Evolutionary conservation across 352 stramenopile genomes (phyloP).

Genomic region (Globisporangium parvum): DNA sequence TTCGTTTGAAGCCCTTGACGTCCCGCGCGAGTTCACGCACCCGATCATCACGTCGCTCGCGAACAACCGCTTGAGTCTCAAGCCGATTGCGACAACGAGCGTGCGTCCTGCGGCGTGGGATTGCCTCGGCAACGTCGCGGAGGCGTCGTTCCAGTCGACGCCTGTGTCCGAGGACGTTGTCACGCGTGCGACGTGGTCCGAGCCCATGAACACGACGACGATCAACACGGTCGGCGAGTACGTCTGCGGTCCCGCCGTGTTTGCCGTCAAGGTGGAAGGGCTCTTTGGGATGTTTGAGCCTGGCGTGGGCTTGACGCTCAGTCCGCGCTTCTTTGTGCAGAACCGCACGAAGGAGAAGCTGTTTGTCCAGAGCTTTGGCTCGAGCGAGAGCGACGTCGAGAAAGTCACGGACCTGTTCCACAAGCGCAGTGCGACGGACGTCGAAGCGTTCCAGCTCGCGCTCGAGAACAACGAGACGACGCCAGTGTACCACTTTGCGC

Average conservation of each 20-base stretch:
- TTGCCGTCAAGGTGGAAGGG: conserved; percentile 77
- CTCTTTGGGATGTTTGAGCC: conserved; percentile 77
- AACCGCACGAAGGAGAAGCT: conserved; percentile 80
- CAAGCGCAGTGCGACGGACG: conserved; percentile 56
- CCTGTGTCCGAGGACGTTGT: conserved; percentile 54
- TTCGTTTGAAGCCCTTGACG: conserved; percentile 35
- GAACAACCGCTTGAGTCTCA: conserved; percentile 66
- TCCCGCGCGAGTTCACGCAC: conserved; percentile 45
- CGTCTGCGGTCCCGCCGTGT: conserved; percentile 64
- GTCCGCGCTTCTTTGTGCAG: conserved; percentile 76
- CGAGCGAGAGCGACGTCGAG: conserved; percentile 47
- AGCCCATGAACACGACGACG: conserved; percentile 78
- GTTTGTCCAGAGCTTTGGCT: conserved; percentile 67
- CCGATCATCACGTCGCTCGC: conserved; percentile 55
- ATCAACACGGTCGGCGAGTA: conserved; percentile 84
- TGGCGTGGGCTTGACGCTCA: conserved; percentile 70
- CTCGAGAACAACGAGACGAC: conserved; percentile 60
- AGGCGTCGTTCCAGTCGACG: conserved; percentile 38
- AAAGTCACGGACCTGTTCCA: conserved; percentile 70
- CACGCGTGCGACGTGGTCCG: conserved; percentile 65
- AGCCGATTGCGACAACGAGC: conserved; percentile 40
- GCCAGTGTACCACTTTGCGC: conserved; percentile 72
- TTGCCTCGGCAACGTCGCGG: conserved; percentile 43
- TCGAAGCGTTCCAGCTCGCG: conserved; percentile 39
- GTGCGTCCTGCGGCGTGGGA: conserved; percentile 54